Conservation (phyloP, 2,329 filamentous ascomycete species). For the Aquanectria penicillioides region DNA sequence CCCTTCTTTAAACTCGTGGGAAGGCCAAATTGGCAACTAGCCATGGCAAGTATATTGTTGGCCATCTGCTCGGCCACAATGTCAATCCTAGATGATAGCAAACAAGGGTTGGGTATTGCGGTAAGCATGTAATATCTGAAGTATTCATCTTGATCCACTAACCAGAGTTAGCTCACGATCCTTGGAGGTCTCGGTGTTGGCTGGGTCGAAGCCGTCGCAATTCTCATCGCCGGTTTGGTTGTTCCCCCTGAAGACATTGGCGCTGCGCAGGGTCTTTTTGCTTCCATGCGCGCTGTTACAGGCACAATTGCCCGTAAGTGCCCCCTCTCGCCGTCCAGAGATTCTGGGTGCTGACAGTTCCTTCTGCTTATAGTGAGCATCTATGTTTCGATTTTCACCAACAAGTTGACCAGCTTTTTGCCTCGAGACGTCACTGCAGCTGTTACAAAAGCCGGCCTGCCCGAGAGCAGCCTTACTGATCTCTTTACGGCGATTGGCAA, state of each 20-base stretch:
- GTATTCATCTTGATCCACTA: too few species aligned
- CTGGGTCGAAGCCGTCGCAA: neutral
- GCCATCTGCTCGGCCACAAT: neutral
- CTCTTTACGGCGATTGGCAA: neutral
- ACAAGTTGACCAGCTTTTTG: neutral
- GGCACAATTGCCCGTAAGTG: neutral
- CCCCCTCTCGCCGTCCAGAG: neutral
- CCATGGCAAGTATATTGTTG: neutral
- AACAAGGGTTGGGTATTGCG: neutral
- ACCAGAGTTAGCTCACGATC: neutral
- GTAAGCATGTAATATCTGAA: neutral
- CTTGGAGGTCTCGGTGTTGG: neutral
- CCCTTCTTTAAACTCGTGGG: neutral
- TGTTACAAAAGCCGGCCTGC: neutral
- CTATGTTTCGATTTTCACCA: neutral
- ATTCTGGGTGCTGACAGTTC: neutral
- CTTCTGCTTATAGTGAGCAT: neutral
- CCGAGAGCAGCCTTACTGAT: neutral
- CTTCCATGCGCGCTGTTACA: neutral
- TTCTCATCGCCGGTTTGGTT: constrained; percentile 1
- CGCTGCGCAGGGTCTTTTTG: neutral
- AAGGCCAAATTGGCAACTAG: neutral
- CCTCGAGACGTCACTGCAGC: neutral
- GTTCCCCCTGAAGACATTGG: constrained; percentile 1
- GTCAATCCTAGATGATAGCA: neutral